phyloP scores from a whole-genome alignment of 148 eudicot genomes.

The Camellia sinensis region DNA sequence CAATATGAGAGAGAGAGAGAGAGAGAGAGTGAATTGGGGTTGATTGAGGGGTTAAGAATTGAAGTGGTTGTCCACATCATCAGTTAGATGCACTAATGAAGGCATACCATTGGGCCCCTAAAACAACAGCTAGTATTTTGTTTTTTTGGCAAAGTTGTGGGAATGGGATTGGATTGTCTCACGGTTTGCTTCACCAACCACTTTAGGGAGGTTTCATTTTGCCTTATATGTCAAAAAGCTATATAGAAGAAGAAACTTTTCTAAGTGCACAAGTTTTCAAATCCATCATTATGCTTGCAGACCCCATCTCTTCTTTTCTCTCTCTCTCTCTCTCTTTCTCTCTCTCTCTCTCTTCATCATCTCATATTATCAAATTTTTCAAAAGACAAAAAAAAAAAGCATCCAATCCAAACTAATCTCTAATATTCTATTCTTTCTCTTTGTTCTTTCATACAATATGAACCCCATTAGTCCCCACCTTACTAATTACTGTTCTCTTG shows the following conservation, averaged over 20 bases:
- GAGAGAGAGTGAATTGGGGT: background rate
- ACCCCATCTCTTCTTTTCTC: background rate
- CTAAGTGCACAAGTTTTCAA: conserved; percentile 13
- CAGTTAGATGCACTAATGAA: conserved; percentile 22
- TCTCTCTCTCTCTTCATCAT: background rate
- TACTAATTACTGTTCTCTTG: background rate
- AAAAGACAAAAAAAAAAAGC: conserved; percentile 26
- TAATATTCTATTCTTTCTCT: conserved; percentile 11
- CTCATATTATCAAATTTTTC: conserved; percentile 14
- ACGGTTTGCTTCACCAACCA: conserved; percentile 10
- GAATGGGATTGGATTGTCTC: conserved; percentile 8
- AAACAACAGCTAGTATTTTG: conserved; percentile 7
- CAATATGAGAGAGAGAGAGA: conserved; percentile 2
- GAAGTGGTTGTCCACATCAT: conserved; percentile 25
- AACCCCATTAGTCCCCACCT: conserved; percentile 19
- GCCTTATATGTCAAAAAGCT: conserved; percentile 12
- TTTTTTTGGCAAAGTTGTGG: conserved; percentile 14
- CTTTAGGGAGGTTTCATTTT: background rate
- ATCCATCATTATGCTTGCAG: conserved; percentile 15
- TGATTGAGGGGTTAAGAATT: conserved; percentile 19
- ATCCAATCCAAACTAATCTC: conserved; percentile 26
- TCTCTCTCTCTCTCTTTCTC: background rate
- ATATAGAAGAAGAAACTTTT: background rate
- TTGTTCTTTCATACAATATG: conserved; percentile 5
- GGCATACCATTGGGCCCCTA: conserved; percentile 21